Base-by-base conservation (phyloP, 2,329 filamentous ascomycete genomes). In the Orbilia ellipsospora region DNA sequence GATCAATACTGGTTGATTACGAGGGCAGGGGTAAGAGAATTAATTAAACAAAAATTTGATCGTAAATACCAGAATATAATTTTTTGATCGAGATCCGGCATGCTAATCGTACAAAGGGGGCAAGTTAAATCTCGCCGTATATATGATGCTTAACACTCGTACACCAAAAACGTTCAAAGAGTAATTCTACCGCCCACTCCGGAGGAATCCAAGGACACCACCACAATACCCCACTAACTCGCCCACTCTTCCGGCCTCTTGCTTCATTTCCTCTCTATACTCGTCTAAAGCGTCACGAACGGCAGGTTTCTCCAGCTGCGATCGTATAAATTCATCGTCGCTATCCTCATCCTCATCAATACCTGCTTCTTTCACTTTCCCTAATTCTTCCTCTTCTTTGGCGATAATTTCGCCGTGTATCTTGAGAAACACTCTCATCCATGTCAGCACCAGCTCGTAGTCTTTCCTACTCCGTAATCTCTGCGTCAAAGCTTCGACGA, bases 361-460 rank as follows among this genome's bases (percentile, higher is more conserved):
- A 31, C 48, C 78, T 18, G 44, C 44, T 52, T 77, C 60, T 3
- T 66, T 74, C 26, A 74, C 45, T 23, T 77, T 77, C 5, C 70
- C 64, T 8, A 70, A 59, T 4, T 55, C 80, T 73, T 5, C 67
- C 12, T 69, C 65, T 20, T 77, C 68, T 64, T 77, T 65, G 15
- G 83, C 81, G 13, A 91, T 83, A 15, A 86, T 83, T 75, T 90
- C 89, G 5, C 86, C 86, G 82, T 98, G 94, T 48, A 97, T 84
- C 56, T 90, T 88, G 73, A 99, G 82, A 80, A 98, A 96, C 0
- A 98, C 94, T 1, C 91, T 90, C 93, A 99, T 98, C 94, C 95
- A 99, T 0, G 93, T 93, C 82, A 98, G 94, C 15, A 93, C 91
- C 45, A 99, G 86, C 83, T 99, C 95, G 82, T 96, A 99, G 82